These are phyloP conservation scores for Quercus glauca DNA, from an alignment of 306 rosid species.

Conservation along the genomic window DNA sequence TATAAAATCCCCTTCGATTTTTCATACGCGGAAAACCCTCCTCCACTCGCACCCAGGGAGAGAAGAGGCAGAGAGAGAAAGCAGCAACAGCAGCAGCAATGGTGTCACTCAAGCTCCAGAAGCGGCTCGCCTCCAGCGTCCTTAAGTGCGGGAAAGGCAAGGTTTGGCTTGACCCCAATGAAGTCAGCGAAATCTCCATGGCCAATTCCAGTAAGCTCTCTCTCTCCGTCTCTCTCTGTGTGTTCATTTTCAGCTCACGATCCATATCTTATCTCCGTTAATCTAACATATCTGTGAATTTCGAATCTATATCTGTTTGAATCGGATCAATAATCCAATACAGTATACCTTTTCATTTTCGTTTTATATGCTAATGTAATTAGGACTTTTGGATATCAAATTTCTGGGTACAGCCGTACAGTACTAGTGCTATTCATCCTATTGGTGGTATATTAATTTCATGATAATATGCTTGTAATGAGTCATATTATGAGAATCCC, in stretches of 20 bases:
- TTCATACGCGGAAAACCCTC: too few relatives aligned
- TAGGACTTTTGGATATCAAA: neutral
- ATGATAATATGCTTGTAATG: too few relatives aligned
- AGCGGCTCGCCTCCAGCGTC: conserved; percentile 62
- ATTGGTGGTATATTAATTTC: neutral
- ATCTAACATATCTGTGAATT: neutral
- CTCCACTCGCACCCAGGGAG: too few relatives aligned
- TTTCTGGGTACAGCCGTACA: neutral
- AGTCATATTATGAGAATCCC: too few relatives aligned
- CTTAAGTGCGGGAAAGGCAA: conserved; percentile 64
- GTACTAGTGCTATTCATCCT: neutral
- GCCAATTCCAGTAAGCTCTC: conserved; percentile 50
- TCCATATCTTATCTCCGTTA: neutral
- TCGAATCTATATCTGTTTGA: neutral
- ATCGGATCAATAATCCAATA: neutral
- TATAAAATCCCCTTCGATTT: too few relatives aligned
- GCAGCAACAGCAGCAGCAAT: conserved; percentile 17
- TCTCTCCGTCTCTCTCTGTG: neutral
- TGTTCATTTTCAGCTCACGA: neutral
- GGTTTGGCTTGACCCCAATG: conserved; percentile 71
- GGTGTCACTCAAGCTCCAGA: conserved; percentile 69
- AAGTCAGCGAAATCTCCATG: conserved; percentile 61
- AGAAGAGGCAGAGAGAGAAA: too few relatives aligned
- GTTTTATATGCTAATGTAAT: neutral
- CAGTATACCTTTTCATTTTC: neutral